Base-by-base conservation (phyloP, 352 stramenopile genomes). In the Globisporangium sylvaticum region DNA sequence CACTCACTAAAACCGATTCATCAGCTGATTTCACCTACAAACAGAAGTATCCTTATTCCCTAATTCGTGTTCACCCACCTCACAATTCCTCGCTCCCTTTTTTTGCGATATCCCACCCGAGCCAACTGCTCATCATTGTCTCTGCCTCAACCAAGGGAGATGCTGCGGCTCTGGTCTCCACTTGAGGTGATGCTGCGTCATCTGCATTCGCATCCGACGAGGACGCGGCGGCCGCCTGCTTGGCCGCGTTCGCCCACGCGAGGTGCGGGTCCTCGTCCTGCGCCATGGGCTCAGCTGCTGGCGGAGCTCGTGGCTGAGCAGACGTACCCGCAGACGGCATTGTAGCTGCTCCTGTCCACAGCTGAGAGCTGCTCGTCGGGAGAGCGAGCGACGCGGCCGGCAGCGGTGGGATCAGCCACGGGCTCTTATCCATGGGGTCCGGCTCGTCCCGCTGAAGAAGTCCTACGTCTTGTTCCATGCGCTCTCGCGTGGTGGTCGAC, bases 61-160 rank as follows among this genome's bases (percentile, higher is more conserved):
- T 46, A 65, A 65, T 15, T 29, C 59, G 39, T 18, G 8, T 3
- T 18, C 15, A 15, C 4, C 0, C 5, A 18, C 14, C 14, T 65
- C 44, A 65, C 59, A 65, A 65, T 8, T 12, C 58, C 25, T 65
- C 42, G 8, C 31, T 46, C 4, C 12, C n/a, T 32, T 48, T 65
- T 44, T 24, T 15, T 20, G 46, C 10, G 27, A 55, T 44, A 32
- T 58, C 59, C 59, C 63, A 68, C 1, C 39, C 54, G 63, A 68
- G 63, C 63, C 63, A 68, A 29, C 63, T 68, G 55, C 54, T 68
- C 63, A 63, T 61, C 63, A 63, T 61, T 56, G 39, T 57, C 48
- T 55, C 37, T 10, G 14, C 29, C 58, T 32, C 6, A 1, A 15
- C 18, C 9, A 42, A 29, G 7, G 59, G 42, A 25, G 44, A 37